A percentile compares a stretch with the other conserved stretches of the same genome.
phyloP scores from a whole-genome alignment of 176 grass and related monocot species.

The Carex kokanica region DNA sequence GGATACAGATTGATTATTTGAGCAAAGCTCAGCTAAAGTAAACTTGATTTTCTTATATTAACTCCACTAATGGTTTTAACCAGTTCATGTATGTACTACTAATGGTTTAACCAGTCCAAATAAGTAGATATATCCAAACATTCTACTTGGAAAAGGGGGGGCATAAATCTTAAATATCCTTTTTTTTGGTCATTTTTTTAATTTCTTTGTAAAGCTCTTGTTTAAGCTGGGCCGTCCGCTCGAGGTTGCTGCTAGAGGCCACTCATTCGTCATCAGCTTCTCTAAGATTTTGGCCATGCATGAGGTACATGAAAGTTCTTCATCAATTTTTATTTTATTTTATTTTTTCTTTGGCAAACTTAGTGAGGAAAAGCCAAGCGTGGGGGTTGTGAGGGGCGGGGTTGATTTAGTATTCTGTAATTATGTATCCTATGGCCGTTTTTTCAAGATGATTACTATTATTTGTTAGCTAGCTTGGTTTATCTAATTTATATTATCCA shows the following conservation, averaged over 20 bases:
- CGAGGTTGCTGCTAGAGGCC: constrained; percentile 89
- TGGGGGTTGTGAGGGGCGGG: not conserved
- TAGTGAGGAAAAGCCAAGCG: constrained; percentile 7
- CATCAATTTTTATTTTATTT: constrained; percentile 27
- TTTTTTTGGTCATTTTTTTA: constrained; percentile 25
- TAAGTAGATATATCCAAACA: not conserved
- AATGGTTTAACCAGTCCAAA: not conserved
- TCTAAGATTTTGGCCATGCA: constrained; percentile 85
- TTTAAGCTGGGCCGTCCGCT: constrained; percentile 76
- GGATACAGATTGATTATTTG: not conserved
- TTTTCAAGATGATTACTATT: constrained; percentile 6
- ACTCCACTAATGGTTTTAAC: not conserved
- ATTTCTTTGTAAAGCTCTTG: constrained; percentile 64
- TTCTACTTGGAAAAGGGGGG: not conserved
- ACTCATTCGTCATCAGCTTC: constrained; percentile 80
- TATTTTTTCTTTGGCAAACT: constrained; percentile 11
- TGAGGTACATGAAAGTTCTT: constrained; percentile 52
- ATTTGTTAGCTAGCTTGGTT: not conserved
- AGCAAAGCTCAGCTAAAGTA: not conserved
- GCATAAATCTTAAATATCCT: constrained; percentile 4
- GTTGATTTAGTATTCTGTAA: not conserved
- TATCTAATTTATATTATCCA: not conserved
- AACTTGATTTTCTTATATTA: not conserved
- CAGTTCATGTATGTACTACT: not conserved
- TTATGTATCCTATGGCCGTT: not conserved